These are phyloP conservation scores for Ophiocytium majus DNA, from an alignment of 352 stramenopile genomes.

Conservation along the genomic window DNA sequence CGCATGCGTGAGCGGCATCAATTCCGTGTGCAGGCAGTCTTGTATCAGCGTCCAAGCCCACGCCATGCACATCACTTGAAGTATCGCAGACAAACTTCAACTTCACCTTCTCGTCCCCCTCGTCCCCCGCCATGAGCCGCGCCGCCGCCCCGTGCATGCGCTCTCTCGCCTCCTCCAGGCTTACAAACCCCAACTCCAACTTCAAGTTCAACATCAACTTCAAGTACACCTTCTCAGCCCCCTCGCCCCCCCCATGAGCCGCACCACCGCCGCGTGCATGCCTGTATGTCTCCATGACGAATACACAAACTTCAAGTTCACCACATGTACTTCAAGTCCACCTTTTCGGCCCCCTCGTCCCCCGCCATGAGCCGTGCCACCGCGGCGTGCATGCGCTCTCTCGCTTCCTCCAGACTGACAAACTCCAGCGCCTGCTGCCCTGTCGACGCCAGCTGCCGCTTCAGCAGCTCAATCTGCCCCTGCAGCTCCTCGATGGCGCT, in stretches of 20 bases:
- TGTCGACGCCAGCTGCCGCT: constrained; percentile 21
- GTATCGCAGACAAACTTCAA: no score
- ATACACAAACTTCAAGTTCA: no score
- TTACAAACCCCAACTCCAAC: constrained; percentile 36
- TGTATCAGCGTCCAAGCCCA: no score
- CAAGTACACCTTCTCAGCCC: no score
- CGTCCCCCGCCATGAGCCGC: constrained; percentile 33
- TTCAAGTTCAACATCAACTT: no score
- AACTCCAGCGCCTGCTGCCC: constrained; percentile 29
- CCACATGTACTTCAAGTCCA: no score
- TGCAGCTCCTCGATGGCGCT: constrained; percentile 17
- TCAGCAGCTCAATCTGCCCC: constrained; percentile 29
- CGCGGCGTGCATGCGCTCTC: constrained; percentile 29
- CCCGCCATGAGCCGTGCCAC: constrained; percentile 30
- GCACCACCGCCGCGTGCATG: no score
- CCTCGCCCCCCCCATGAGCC: no score
- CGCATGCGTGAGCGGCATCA: no score
- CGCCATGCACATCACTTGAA: no score
- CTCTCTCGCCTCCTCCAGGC: constrained; percentile 22
- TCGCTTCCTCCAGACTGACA: constrained; percentile 23
- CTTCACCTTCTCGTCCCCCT: constrained; percentile 35
- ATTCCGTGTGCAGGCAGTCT: no score
- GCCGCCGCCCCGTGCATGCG: constrained; percentile 26
- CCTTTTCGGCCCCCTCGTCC: constrained; percentile 35
- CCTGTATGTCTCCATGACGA: no score